Evolutionary conservation across 176 grass and related monocot species (phyloP), one percentile per base, ranked within the genome.

Genomic region (Oryza australiensis): DNA sequence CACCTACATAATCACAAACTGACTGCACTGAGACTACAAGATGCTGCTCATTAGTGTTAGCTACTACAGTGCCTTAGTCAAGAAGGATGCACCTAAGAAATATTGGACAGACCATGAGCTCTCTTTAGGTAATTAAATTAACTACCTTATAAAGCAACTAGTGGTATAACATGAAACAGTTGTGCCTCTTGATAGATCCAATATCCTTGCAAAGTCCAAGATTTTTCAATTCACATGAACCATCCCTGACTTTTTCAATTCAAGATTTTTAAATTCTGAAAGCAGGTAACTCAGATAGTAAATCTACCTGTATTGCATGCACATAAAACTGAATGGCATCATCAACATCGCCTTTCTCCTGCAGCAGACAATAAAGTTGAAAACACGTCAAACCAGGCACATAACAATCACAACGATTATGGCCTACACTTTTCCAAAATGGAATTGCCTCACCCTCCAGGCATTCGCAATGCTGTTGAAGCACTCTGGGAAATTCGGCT

Each of bases 391-490:
- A 79, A 4, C 22, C 32, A 78, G 43, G 22, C 7, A 62, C 38
- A 66, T 16, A 35, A 20, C 59, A 88, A 75, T 20, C 40, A 11
- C 5, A 1, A 34, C 70, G 4, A 37, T 26, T 38, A 59, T 5
- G n/a, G 13, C 62, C 23, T 12, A 18, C 2, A 45, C 12, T 81
- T 68, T 15, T 53, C 34, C 66, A 4, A 24, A 24, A 16, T 26
- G 12, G 65, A 32, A 37, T 30, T 16, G 12, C 13, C 59, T 38
- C 79, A 95, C 93, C 87, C 82, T 95, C 93, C 87, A 95, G 37
- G 93, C 93, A 92, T 95, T 95, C 30, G 80, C 90, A 86, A 96
- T 92, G 85, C 88, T 96, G 72, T 89, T 84, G 51, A 88, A 96
- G 68, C 88, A 92, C 83, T 91, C 90, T 6, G 90, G 86, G 64